Evolutionary conservation across 352 stramenopile species (phyloP), one percentile per base, ranked within the genome.

Genomic region (Globisporangium cylindrosporum): DNA sequence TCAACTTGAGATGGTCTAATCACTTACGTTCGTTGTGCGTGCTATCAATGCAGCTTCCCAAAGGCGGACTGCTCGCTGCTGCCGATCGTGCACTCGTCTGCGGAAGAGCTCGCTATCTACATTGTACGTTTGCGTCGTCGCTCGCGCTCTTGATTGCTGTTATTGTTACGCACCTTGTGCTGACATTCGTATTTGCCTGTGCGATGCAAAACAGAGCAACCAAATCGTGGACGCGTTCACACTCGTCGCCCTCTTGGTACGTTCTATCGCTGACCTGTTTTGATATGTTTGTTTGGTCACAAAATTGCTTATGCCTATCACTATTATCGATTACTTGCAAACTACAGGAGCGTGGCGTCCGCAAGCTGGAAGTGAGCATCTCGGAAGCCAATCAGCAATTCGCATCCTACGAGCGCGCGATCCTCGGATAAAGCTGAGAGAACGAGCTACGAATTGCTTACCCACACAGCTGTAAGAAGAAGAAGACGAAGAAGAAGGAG

Each of bases 51-150:
- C 59, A 95, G 89, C 66, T 98, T 99, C 73, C 97, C 97, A 0
- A 91, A 91, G 70, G 72, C 80, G 25, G 97, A 99, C 71, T 99
- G 97, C 81, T 94, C 92, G 51, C 75, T 99, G 67, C 76, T 99
- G 29, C 97, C 97, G 14, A 98, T 99, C 51, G 83, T 98, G 29
- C 97, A 99, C 84, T 98, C 97, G 27, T 99, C 97, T 8, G 93
- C 94, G 0, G 97, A 99, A 80, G 97, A 99, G 73, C 82, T 99
- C 53, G 91, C 95, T 53, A 94, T 98, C 70, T 98, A 98, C 79
- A 85, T 99, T 56, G 89, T 96, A 85, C 65, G 85, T 85, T 15
- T 0, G 22, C 4, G 9, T 12, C 4, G 25, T 51, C 57, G 1
- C 10, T n/a, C 24, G 51, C 51, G 12, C 14, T 59, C 8, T 10